These are phyloP conservation scores for Rosa chinensis DNA, from an alignment of 306 rosid species.

Conservation along the genomic window DNA sequence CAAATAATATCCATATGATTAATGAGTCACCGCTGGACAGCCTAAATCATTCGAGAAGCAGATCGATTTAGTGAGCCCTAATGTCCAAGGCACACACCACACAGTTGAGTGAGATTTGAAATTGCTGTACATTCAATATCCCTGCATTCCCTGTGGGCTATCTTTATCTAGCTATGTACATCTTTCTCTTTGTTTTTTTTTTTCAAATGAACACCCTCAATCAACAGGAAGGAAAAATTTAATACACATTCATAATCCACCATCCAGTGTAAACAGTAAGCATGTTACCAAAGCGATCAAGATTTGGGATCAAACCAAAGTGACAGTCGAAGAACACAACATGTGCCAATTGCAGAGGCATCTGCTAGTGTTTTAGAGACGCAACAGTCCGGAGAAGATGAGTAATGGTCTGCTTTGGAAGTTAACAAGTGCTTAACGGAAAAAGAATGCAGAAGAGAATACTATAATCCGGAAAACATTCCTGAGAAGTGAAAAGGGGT, in stretches of 20 bases:
- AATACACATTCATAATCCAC: neutral
- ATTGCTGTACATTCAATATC: neutral
- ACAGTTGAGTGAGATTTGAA: neutral
- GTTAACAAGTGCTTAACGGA: neutral
- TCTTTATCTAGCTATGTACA: no score
- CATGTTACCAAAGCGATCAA: neutral
- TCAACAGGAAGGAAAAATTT: neutral
- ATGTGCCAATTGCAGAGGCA: neutral
- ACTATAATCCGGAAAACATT: neutral
- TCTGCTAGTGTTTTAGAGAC: neutral
- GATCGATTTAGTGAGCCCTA: neutral
- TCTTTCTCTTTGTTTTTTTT: no score
- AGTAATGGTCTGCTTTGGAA: neutral
- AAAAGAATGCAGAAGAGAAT: neutral
- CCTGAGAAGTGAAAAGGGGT: neutral
- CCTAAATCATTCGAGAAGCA: neutral
- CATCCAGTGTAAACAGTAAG: neutral
- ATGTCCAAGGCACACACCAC: neutral
- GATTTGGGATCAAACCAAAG: neutral
- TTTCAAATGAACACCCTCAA: no score
- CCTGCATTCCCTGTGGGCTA: neutral
- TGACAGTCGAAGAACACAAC: neutral
- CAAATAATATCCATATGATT: slow-evolving; percentile 11
- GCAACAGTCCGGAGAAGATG: neutral
- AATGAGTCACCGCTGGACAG: slow-evolving; percentile 7